phyloP scores from a whole-genome alignment of 169 alveolate species.

The Plasmodium knowlesi region DNA sequence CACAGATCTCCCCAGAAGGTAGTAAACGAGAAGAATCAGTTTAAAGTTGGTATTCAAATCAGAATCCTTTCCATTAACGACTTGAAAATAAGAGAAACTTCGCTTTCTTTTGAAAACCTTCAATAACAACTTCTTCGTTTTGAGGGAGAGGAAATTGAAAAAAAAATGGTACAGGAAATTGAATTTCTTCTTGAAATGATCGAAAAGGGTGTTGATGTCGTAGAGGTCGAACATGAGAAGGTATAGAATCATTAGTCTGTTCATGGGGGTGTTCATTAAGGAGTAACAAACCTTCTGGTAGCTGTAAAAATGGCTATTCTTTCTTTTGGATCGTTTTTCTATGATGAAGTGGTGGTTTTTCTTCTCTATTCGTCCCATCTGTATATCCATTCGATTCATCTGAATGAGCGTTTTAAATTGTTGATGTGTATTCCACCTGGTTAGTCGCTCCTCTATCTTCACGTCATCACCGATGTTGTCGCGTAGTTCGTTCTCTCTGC shows the following conservation, averaged over 20 bases:
- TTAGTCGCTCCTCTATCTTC: background rate
- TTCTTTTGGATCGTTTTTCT: background rate
- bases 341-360: background rate
- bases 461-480: background rate
- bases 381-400: slow-evolving; percentile 1
- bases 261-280: slow-evolving; percentile 7
- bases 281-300: slow-evolving; percentile 1
- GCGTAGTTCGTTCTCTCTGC: background rate
- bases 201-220: slow-evolving; percentile 9
- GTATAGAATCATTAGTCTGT: slow-evolving; percentile 20
- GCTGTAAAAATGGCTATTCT: background rate
- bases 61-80: background rate
- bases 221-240: slow-evolving; percentile 18
- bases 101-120: slow-evolving; percentile 22
- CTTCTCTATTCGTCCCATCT: background rate
- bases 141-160: slow-evolving; percentile 44
- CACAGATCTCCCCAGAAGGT: background rate
- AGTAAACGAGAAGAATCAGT: slow-evolving; percentile 17
- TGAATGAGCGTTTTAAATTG: background rate
- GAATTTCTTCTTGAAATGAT: slow-evolving; percentile 26
- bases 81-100: background rate
- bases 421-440: background rate
- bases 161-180: slow-evolving; percentile 21
- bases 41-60: slow-evolving; percentile 9
- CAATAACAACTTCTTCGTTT: slow-evolving; percentile 34